Percentiles rank a stretch among this genome's conserved stretches.
phyloP scores from a whole-genome alignment of 768 basidiomycete species.

The Tylopilus rubrobrunneus region DNA sequence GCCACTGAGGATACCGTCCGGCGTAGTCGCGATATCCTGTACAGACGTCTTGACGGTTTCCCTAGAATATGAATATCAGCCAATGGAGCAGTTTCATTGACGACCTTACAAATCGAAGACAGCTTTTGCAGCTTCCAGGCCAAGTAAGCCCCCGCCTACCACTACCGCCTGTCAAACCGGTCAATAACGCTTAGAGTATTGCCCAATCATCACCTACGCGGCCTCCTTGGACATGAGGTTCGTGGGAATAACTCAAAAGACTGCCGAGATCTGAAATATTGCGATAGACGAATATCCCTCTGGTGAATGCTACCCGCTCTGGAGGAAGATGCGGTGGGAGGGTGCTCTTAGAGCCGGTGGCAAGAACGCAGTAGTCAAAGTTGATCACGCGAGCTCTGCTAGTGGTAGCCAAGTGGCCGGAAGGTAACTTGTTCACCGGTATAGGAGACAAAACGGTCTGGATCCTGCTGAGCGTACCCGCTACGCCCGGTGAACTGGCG shows the following conservation, averaged over 20 bases:
- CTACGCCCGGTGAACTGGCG: constrained; percentile 70
- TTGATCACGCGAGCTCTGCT: constrained; percentile 39
- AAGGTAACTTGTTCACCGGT: constrained; percentile 45
- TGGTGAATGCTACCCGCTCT: constrained; percentile 35
- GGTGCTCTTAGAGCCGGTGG: constrained; percentile 65
- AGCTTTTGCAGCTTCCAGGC: constrained; percentile 73
- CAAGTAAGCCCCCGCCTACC: constrained; percentile 69
- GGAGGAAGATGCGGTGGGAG: constrained; percentile 55
- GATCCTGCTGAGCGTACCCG: constrained; percentile 51
- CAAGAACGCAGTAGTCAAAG: constrained; percentile 64
- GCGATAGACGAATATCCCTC: constrained; percentile 69
- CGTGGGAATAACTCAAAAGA: constrained; percentile 57
- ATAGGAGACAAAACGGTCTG: constrained; percentile 51
- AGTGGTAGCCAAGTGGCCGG: constrained; percentile 42
- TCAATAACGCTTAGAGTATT: background rate
- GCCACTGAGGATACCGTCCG: constrained; percentile 40
- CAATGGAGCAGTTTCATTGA: background rate
- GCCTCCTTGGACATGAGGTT: constrained; percentile 36
- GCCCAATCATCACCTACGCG: constrained; percentile 12
- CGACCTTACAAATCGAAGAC: constrained; percentile 49
- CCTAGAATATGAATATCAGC: background rate
- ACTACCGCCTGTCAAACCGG: constrained; percentile 27
- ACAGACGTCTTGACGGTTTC: constrained; percentile 38
- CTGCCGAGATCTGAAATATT: constrained; percentile 64
- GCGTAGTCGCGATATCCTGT: constrained; percentile 35